Base-by-base conservation (phyloP, 805 yeast genomes). In the Dipodascopsis tothii region DNA sequence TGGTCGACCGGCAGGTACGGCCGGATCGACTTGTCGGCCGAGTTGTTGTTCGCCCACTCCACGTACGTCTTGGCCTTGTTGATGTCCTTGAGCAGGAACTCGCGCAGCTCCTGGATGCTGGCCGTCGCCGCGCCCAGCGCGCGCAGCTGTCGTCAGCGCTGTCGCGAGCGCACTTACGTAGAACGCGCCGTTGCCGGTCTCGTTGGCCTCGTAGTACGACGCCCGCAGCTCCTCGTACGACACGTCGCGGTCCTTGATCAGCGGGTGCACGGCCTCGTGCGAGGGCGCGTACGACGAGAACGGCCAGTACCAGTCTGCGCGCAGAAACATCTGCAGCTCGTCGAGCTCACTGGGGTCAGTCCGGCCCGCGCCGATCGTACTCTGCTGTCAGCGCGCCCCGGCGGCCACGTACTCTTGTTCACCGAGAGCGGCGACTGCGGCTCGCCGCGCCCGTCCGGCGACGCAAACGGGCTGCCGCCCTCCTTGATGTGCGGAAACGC, bases 151-250 rank as follows among this genome's bases (percentile, higher is more conserved):
- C n/a, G n/a, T n/a, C n/a, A n/a, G n/a, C n/a, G n/a, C 3, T 2
- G 25, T 6, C 16, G 36, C 4, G 35, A 4, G 2, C n/a, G 5
- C 21, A 3, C 6, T 3, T 37, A 44, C 48, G 33, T 41, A 45
- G 19, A 34, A n/a, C 32, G 27, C 28, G 14, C 17, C 14, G 18
- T 39, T 25, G 9, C 40, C 37, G 20, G 6, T 20, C 9, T 36
- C 39, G 22, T 21, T 35, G n/a, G 41, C 40, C 18, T 21, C 35
- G 41, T 43, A 46, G 34, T 28, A 39, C 18, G 16, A 23, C 11
- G 20, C 21, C 17, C 47, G 44, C 16, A 46, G 25, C 22, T 46
- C 47, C 30, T 46, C 50, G 14, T 41, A 45, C 4, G 50, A 43
- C 11, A 43, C 35, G 22, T 46, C 50, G 9, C 50, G 44, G 16